Evolutionary conservation across 768 basidiomycete species (phyloP).

Genomic region (Naganishia vaughanmartiniae): DNA sequence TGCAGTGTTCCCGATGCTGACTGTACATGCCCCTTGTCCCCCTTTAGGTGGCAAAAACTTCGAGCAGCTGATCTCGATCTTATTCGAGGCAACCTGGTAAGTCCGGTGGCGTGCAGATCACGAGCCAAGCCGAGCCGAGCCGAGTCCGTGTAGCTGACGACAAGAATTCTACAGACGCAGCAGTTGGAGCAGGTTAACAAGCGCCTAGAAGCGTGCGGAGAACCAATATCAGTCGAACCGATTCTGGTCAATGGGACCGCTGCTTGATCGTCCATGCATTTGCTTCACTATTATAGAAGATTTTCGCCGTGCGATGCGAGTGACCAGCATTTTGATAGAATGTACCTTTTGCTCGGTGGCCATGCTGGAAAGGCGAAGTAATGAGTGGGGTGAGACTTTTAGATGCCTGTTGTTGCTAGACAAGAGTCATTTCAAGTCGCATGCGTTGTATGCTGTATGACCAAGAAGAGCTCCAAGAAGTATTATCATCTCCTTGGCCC

Average conservation of each 20-base stretch:
- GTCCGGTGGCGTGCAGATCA: background rate
- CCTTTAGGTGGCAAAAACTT: slow-evolving; percentile 10
- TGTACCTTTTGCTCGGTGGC: background rate
- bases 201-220: slow-evolving; percentile 7
- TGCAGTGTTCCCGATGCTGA: background rate
- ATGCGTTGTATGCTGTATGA: slow-evolving; percentile 18
- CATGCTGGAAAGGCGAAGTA: too few relatives aligned
- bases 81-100: background rate
- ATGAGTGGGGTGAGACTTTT: too few relatives aligned
- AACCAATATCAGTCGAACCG: background rate
- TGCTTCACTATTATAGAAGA: background rate
- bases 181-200: slow-evolving; percentile 16
- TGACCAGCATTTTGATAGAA: background rate
- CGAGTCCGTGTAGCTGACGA: too few relatives aligned
- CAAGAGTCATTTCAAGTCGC: background rate
- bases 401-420: too few relatives aligned
- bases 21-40: background rate
- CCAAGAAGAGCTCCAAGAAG: too few relatives aligned
- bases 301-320: too few relatives aligned
- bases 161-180: background rate
- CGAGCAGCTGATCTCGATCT: slow-evolving; percentile 14
- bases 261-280: background rate
- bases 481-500: too few relatives aligned
- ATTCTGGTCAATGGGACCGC: slow-evolving; percentile 17
- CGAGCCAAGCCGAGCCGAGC: too few relatives aligned